A percentile compares a stretch with the other conserved stretches of the same genome.
phyloP scores from a whole-genome alignment of 768 basidiomycete genomes.

The Pleurotus pulmonarius region DNA sequence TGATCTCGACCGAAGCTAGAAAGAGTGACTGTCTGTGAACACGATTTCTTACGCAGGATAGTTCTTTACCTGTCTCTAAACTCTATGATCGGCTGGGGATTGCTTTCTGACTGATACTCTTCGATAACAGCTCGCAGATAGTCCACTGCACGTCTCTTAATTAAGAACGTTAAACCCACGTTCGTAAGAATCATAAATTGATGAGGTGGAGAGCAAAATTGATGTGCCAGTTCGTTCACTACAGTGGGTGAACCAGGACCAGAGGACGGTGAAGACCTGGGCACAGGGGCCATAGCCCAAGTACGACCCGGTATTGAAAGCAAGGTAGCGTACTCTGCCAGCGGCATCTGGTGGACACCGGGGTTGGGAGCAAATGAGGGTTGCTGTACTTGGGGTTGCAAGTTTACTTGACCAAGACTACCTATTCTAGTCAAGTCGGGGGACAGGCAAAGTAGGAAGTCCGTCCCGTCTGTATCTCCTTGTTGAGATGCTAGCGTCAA shows the following conservation, averaged over 20 bases:
- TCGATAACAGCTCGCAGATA: slow-evolving; percentile 81
- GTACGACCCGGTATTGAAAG: slow-evolving; percentile 80
- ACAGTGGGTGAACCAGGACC: slow-evolving; percentile 49
- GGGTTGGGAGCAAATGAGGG: slow-evolving; percentile 32
- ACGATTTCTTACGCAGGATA: not conserved
- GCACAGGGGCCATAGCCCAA: slow-evolving; percentile 74
- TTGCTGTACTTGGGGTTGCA: slow-evolving; percentile 31
- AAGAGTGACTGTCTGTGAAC: slow-evolving; percentile 7
- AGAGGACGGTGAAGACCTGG: slow-evolving; percentile 27
- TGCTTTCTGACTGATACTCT: slow-evolving; percentile 72
- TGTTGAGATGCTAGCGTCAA: slow-evolving; percentile 68
- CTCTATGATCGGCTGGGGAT: slow-evolving; percentile 73
- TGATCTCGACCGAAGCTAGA: slow-evolving; percentile 87
- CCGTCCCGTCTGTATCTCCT: slow-evolving; percentile 69
- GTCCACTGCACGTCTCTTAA: slow-evolving; percentile 82
- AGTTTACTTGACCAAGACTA: slow-evolving; percentile 60
- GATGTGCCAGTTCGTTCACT: slow-evolving; percentile 79
- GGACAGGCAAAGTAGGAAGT: slow-evolving; percentile 71
- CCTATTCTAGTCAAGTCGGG: slow-evolving; percentile 76
- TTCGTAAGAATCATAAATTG: slow-evolving; percentile 90
- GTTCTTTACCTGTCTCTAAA: slow-evolving; percentile 69
- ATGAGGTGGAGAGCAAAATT: slow-evolving; percentile 68
- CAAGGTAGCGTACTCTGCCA: slow-evolving; percentile 75
- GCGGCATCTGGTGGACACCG: slow-evolving; percentile 46
- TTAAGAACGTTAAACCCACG: slow-evolving; percentile 76